phyloP scores from a whole-genome alignment of 352 stramenopile species.

The Pythium phragmiticola region DNA sequence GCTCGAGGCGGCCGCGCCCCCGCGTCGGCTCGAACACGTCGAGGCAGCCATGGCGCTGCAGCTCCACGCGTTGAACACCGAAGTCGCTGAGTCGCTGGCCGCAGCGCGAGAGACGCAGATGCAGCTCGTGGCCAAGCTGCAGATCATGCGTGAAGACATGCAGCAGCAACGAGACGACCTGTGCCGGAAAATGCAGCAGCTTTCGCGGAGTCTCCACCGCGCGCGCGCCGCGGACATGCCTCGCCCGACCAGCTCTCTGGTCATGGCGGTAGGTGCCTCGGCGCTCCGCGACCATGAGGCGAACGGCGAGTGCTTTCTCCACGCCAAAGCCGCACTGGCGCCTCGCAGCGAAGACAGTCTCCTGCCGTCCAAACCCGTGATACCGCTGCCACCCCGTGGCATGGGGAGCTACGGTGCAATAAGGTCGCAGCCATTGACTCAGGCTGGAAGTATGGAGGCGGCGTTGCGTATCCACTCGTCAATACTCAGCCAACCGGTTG shows the following conservation, averaged over 20 bases:
- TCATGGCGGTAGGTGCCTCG: constrained; percentile 18
- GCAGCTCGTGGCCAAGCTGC: constrained; percentile 43
- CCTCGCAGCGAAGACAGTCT: too few species aligned
- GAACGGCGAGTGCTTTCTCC: constrained; percentile 41
- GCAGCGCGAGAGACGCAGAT: constrained; percentile 27
- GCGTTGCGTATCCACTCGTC: constrained; percentile 13
- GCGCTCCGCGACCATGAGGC: constrained; percentile 7
- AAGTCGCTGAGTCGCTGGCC: constrained; percentile 28
- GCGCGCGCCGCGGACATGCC: not conserved
- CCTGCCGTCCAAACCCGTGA: not conserved
- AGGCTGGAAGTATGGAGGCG: not conserved
- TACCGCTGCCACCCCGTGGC: not conserved
- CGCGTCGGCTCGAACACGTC: constrained; percentile 31
- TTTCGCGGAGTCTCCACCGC: constrained; percentile 30
- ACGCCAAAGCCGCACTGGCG: constrained; percentile 43
- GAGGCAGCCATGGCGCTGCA: constrained; percentile 30
- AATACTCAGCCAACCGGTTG: constrained; percentile 13
- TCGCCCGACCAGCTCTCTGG: constrained; percentile 12
- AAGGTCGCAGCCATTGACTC: not conserved
- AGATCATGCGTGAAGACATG: constrained; percentile 43
- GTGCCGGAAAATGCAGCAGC: constrained; percentile 33
- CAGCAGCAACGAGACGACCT: constrained; percentile 29
- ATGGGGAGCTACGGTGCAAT: not conserved
- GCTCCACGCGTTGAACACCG: constrained; percentile 22
- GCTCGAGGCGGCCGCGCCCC: constrained; percentile 14